These are phyloP conservation scores for Magnolia kwangsiensis DNA, from an alignment of 164 flowering plant genomes.

Conservation along the genomic window DNA sequence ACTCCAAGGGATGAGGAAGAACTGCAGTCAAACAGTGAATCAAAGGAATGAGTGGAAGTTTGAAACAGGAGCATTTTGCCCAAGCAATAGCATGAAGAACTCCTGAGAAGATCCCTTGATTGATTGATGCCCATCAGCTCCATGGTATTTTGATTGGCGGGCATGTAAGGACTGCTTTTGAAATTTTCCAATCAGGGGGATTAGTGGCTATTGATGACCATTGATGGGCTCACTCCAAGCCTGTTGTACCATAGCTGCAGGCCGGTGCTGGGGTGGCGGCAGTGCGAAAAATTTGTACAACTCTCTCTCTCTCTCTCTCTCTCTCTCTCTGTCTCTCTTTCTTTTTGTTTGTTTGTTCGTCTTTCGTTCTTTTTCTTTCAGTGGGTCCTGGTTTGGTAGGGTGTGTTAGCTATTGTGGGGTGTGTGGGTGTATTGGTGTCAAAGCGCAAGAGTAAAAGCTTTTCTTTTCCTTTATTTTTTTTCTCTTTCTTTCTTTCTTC, in stretches of 20 bases:
- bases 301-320: not conserved
- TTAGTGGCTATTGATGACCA: not conserved
- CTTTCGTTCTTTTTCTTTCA: not conserved
- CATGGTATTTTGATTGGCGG: not conserved
- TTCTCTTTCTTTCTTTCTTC: not conserved
- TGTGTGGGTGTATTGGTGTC: not conserved
- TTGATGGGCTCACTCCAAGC: not conserved
- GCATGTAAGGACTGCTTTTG: not conserved
- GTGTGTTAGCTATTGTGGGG: not conserved
- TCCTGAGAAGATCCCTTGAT: not conserved
- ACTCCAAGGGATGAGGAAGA: conserved; percentile 4
- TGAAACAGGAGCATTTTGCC: not conserved
- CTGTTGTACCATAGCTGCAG: not conserved
- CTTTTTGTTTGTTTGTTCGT: no score
- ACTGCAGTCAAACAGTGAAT: not conserved
- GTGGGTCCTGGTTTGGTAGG: conserved; percentile 1
- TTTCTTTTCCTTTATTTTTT: no score
- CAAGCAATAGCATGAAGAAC: not conserved
- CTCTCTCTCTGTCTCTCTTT: no score
- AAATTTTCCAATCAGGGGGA: not conserved
- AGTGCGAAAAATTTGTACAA: not conserved
- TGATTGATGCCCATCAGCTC: not conserved
- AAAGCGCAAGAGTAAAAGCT: not conserved
- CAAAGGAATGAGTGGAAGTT: conserved; percentile 1
- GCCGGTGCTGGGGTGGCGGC: not conserved